Evolutionary conservation across 2,329 filamentous ascomycete species (phyloP).

Genomic region (Pseudogymnoascus sp.): DNA sequence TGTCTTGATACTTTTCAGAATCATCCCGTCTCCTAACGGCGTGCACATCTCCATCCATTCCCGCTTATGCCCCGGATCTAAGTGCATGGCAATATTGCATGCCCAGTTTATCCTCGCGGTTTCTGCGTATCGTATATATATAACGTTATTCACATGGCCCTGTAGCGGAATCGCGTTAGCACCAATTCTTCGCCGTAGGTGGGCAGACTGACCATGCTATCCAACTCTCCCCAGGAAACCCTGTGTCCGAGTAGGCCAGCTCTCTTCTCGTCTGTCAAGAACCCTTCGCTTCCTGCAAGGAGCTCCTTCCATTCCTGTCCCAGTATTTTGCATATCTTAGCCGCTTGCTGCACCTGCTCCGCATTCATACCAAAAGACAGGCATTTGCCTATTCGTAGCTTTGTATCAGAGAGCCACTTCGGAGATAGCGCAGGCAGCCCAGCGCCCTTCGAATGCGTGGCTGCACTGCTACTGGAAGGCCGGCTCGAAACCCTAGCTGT

Average conservation of each 20-base stretch:
- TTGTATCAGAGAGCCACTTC: constrained; percentile 63
- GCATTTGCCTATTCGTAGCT: constrained; percentile 61
- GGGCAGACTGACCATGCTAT: constrained; percentile 43
- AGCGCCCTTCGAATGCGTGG: neutral
- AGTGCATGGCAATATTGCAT: constrained; percentile 54
- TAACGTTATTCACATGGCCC: constrained; percentile 82
- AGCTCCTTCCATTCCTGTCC: constrained; percentile 62
- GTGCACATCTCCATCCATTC: constrained; percentile 64
- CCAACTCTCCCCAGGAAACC: constrained; percentile 83
- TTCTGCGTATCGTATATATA: constrained; percentile 77
- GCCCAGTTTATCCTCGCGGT: constrained; percentile 72
- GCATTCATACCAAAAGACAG: constrained; percentile 62
- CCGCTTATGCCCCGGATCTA: constrained; percentile 50
- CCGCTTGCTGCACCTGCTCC: constrained; percentile 48
- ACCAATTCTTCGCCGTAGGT: constrained; percentile 7
- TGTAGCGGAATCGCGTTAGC: constrained; percentile 17
- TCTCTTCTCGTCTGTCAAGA: constrained; percentile 52
- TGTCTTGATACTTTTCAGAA: constrained; percentile 69
- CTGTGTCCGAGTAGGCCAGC: constrained; percentile 55
- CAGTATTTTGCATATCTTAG: constrained; percentile 49
- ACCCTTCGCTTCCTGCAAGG: constrained; percentile 67
- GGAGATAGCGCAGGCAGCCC: constrained; percentile 32
- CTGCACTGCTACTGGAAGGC: neutral
- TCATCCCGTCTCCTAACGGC: constrained; percentile 59
- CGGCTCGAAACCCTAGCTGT: neutral